Evolutionary conservation across 768 basidiomycete genomes (phyloP).

Genomic region (Auricularia cornea): DNA sequence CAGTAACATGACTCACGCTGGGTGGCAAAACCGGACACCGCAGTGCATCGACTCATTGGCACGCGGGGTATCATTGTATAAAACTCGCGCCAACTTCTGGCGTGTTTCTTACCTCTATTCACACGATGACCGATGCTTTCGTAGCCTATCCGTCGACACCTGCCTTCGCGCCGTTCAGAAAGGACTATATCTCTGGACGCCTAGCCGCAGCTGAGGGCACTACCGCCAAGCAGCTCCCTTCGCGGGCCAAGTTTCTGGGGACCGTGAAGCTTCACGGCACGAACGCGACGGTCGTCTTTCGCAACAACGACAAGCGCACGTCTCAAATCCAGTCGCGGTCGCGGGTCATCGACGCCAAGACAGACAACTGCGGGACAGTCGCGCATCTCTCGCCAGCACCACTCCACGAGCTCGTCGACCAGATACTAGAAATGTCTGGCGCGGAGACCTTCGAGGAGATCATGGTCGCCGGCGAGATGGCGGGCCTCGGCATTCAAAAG

Average conservation of each 20-base stretch:
- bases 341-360: not conserved
- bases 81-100: too few species aligned
- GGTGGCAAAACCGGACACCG: too few species aligned
- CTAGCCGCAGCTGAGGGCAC: not conserved
- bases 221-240: not conserved
- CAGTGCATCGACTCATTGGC: too few species aligned
- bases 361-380: conserved; percentile 1
- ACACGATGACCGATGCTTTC: too few species aligned
- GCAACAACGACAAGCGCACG: not conserved
- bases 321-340: conserved; percentile 3
- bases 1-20: too few species aligned
- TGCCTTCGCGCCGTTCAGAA: not conserved
- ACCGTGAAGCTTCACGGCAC: conserved; percentile 8
- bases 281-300: conserved; percentile 2
- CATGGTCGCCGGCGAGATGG: conserved; percentile 2
- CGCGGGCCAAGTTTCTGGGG: conserved; percentile 4
- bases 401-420: not conserved
- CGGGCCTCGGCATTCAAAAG: conserved; percentile 4
- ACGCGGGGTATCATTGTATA: too few species aligned
- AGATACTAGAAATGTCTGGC: not conserved
- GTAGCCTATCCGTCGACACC: conserved; percentile 3
- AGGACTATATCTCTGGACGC: not conserved
- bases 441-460: not conserved
- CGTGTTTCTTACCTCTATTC: too few species aligned
- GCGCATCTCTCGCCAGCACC: conserved; percentile 1